Evolutionary conservation across 2,329 filamentous ascomycete genomes (phyloP).

Genomic region (Aspergillus sp.): DNA sequence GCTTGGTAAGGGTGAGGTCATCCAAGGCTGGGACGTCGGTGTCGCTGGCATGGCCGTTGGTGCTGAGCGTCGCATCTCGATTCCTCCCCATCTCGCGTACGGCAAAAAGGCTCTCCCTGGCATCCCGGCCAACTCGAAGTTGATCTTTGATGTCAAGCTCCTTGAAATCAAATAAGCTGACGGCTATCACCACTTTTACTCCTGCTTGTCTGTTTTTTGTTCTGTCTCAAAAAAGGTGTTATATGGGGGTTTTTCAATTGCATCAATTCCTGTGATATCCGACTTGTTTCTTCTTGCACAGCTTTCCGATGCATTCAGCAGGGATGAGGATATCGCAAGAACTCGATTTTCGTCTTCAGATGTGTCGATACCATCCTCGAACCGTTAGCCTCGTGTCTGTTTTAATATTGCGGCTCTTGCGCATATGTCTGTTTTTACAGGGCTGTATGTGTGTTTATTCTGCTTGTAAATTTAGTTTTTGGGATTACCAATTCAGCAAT

Average conservation of each 20-base stretch:
- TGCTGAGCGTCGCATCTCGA: slow-evolving; percentile 84
- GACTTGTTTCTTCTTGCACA: slow-evolving; percentile 26
- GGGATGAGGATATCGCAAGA: slow-evolving; percentile 28
- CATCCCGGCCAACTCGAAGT: slow-evolving; percentile 83
- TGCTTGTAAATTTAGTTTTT: too few relatives aligned
- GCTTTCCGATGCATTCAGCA: slow-evolving; percentile 20
- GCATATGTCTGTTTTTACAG: neutral
- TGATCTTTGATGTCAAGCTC: slow-evolving; percentile 87
- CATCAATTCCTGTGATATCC: slow-evolving; percentile 30
- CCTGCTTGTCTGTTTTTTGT: slow-evolving; percentile 10
- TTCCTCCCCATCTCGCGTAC: slow-evolving; percentile 81
- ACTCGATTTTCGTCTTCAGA: slow-evolving; percentile 2
- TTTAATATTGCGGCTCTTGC: neutral
- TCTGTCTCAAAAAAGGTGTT: slow-evolving; percentile 13
- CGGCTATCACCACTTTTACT: neutral
- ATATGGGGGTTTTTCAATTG: slow-evolving; percentile 21
- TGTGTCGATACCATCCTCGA: neutral
- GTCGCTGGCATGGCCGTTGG: slow-evolving; percentile 86
- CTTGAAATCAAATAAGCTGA: slow-evolving; percentile 66
- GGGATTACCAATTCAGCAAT: neutral
- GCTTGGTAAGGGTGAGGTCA: slow-evolving; percentile 88
- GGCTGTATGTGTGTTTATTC: neutral
- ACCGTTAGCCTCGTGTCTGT: neutral
- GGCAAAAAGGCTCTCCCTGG: slow-evolving; percentile 73
- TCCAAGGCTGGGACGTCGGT: slow-evolving; percentile 98